Evolutionary conservation across 352 stramenopile species (phyloP).

Genomic region (Pythium aquatile): DNA sequence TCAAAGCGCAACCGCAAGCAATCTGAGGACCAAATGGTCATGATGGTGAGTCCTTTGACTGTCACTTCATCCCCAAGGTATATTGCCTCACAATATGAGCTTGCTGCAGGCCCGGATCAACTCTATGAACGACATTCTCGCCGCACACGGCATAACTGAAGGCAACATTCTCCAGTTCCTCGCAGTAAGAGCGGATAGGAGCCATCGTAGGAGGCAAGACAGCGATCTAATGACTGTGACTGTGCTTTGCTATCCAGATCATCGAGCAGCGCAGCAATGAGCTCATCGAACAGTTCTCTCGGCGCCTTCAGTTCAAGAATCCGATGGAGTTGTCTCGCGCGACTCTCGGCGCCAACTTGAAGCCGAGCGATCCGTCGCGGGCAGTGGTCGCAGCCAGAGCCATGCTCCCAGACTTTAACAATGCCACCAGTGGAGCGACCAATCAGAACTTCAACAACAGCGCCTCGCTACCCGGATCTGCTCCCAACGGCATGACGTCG

Average conservation of each 20-base stretch:
- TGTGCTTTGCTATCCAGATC: slow-evolving; percentile 38
- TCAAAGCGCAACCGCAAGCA: slow-evolving; percentile 58
- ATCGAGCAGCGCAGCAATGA: slow-evolving; percentile 82
- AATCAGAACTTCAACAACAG: slow-evolving; percentile 2
- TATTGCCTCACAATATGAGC: slow-evolving; percentile 1
- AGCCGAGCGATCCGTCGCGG: slow-evolving; percentile 62
- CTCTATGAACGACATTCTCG: slow-evolving; percentile 82
- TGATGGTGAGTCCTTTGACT: slow-evolving; percentile 44
- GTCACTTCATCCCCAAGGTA: no score
- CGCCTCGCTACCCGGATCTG: not conserved
- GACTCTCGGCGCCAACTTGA: slow-evolving; percentile 60
- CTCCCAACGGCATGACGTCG: slow-evolving; percentile 9
- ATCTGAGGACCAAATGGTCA: slow-evolving; percentile 69
- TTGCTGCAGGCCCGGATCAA: slow-evolving; percentile 66
- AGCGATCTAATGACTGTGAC: not conserved
- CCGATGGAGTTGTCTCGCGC: slow-evolving; percentile 48
- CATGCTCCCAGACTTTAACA: slow-evolving; percentile 38
- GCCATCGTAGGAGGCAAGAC: not conserved
- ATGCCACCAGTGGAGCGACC: not conserved
- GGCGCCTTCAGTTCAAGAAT: slow-evolving; percentile 67
- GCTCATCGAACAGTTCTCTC: slow-evolving; percentile 75
- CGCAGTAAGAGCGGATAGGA: slow-evolving; percentile 31
- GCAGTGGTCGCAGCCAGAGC: slow-evolving; percentile 47
- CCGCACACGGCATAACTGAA: slow-evolving; percentile 74
- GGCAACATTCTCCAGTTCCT: slow-evolving; percentile 84